These are phyloP conservation scores for Pseudevernia furfuracea DNA, from an alignment of 495 filamentous ascomycete genomes.

Conservation along the genomic window DNA sequence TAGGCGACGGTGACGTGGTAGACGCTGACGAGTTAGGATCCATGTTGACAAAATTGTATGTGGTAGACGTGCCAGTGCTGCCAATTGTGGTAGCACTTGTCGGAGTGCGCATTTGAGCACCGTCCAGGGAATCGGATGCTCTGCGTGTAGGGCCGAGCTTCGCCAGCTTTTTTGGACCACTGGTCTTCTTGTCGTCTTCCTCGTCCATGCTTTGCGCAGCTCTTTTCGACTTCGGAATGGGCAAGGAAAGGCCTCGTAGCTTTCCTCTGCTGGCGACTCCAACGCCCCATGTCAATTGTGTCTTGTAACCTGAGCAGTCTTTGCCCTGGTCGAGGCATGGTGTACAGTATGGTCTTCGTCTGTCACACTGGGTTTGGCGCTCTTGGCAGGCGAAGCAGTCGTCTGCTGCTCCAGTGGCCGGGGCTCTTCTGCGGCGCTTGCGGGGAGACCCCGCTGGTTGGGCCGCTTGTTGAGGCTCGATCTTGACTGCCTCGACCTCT, in stretches of 20 bases:
- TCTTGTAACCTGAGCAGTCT: constrained; percentile 96
- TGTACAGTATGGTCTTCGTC: constrained; percentile 88
- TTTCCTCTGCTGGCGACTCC: constrained; percentile 96
- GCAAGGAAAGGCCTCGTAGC: constrained; percentile 78
- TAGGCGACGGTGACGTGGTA: constrained; percentile 29
- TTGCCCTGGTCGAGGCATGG: constrained; percentile 87
- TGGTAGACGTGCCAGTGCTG: constrained; percentile 29
- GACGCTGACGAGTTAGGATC: constrained; percentile 35
- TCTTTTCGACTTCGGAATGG: constrained; percentile 59
- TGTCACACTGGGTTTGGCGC: constrained; percentile 76
- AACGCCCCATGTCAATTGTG: constrained; percentile 94
- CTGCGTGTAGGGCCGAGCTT: constrained; percentile 22
- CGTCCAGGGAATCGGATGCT: constrained; percentile 20
- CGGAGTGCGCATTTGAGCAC: constrained; percentile 21
- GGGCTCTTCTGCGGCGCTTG: constrained; percentile 81
- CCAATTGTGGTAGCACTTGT: constrained; percentile 19
- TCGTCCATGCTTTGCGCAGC: constrained; percentile 38
- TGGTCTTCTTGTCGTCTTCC: constrained; percentile 22
- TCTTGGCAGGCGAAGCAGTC: constrained; percentile 94
- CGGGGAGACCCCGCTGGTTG: constrained; percentile 39
- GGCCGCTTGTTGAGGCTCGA: constrained; percentile 12
- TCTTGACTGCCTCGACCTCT: constrained; percentile 15
- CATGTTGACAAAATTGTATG: constrained; percentile 47
- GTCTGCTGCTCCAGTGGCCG: constrained; percentile 81
- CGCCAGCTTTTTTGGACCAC: constrained; percentile 13